Conservation (phyloP, 805 yeast genomes). For the Yamadazyma sp. region DNA sequence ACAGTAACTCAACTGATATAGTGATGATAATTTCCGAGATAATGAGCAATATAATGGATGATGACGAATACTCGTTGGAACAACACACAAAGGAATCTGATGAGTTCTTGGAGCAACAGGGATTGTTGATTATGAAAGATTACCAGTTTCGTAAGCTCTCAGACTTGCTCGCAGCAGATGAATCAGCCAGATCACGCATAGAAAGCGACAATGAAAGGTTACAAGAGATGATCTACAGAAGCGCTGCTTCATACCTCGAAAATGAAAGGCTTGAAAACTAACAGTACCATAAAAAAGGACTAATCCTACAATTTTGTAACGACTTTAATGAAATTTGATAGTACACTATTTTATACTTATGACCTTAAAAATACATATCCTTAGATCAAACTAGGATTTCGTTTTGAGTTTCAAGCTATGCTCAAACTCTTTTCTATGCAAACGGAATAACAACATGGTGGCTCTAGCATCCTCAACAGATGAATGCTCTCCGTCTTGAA, state of each 20-base stretch:
- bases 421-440: constrained; percentile 64
- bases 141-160: constrained; percentile 14
- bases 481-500: constrained; percentile 77
- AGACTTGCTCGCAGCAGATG: constrained; percentile 12
- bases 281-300: too few species aligned
- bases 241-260: constrained; percentile 37
- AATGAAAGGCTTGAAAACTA: constrained; percentile 35
- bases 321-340: constrained; percentile 1
- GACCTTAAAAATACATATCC: too few species aligned
- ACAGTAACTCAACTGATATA: constrained; percentile 25
- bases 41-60: constrained; percentile 20
- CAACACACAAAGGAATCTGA: constrained; percentile 16
- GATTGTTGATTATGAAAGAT: constrained; percentile 11
- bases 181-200: constrained; percentile 15
- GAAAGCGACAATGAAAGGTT: constrained; percentile 21
- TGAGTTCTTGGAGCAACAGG: constrained; percentile 17
- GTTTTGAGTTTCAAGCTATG: constrained; percentile 17
- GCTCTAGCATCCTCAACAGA: constrained; percentile 91
- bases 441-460: constrained; percentile 76
- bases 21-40: constrained; percentile 30
- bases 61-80: constrained; percentile 19
- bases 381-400: not conserved
- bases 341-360: too few species aligned
- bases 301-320: not conserved
- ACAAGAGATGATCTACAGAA: constrained; percentile 37